Evolutionary conservation across 257 asterid species (phyloP).

Genomic region (Cynanchum wilfordii): DNA sequence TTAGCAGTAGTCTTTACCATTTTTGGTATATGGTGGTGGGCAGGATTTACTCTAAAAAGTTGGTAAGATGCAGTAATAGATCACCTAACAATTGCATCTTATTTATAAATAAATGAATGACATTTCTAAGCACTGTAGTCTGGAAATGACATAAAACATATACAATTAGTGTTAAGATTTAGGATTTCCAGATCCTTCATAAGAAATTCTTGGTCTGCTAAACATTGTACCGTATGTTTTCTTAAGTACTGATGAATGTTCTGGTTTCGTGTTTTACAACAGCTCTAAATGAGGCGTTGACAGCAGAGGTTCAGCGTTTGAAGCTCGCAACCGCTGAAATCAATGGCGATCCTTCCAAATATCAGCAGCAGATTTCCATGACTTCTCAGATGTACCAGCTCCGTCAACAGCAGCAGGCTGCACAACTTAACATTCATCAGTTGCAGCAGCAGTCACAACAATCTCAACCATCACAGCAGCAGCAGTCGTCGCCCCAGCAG

Average conservation of each 20-base stretch:
- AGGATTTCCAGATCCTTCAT: neutral
- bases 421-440: constrained; percentile 33
- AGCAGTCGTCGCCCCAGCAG: neutral
- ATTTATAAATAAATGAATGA: neutral
- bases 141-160: neutral
- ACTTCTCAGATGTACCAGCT: constrained; percentile 43
- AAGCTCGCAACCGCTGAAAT: constrained; percentile 45
- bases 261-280: constrained; percentile 7
- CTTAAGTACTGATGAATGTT: neutral
- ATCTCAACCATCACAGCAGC: constrained; percentile 22
- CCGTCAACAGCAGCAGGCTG: constrained; percentile 38
- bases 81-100: neutral
- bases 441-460: constrained; percentile 24
- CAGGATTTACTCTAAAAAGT: neutral
- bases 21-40: constrained; percentile 2
- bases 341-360: constrained; percentile 38
- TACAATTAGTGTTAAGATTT: neutral
- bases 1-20: neutral
- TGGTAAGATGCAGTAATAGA: neutral
- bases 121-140: neutral
- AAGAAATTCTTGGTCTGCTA: neutral
- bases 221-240: neutral
- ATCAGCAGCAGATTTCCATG: constrained; percentile 52
- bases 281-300: constrained; percentile 57
- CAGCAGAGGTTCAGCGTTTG: constrained; percentile 59